Conservation (phyloP, 2,329 filamentous ascomycete genomes). For the Scortechinia acanthostroma region DNA sequence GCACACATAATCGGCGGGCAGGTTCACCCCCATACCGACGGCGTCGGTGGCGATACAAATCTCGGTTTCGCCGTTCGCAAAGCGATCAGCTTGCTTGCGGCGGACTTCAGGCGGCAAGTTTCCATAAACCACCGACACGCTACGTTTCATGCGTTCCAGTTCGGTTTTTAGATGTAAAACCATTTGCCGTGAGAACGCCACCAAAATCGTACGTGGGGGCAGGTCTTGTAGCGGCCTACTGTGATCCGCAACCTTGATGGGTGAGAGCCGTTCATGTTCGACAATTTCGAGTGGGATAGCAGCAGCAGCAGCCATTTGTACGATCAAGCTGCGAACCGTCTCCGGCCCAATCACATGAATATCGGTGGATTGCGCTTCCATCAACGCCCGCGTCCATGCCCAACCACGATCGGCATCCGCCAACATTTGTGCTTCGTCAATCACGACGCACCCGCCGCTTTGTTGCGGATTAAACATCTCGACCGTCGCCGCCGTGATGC, state of each 20-base stretch:
- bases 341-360: slow-evolving; percentile 61
- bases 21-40: background rate
- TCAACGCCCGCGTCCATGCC: slow-evolving; percentile 63
- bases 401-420: slow-evolving; percentile 51
- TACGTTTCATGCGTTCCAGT: background rate
- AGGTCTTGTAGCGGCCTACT: too few relatives aligned
- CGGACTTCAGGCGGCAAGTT: background rate
- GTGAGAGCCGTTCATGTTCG: background rate
- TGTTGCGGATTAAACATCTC: too few relatives aligned
- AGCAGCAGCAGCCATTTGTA: background rate
- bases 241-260: background rate
- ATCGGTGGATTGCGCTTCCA: slow-evolving; percentile 53
- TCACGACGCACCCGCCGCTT: too few relatives aligned
- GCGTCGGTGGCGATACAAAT: background rate
- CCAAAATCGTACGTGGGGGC: too few relatives aligned
- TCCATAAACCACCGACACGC: background rate
- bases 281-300: background rate
- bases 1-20: background rate
- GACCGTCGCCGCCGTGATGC: too few relatives aligned
- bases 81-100: background rate
- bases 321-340: background rate
- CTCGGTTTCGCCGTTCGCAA: background rate
- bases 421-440: slow-evolving; percentile 70
- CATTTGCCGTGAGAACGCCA: background rate
- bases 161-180: background rate